Evolutionary conservation across 1,139 yeast species (phyloP).

Genomic region (Zygoascus hellenicus): DNA sequence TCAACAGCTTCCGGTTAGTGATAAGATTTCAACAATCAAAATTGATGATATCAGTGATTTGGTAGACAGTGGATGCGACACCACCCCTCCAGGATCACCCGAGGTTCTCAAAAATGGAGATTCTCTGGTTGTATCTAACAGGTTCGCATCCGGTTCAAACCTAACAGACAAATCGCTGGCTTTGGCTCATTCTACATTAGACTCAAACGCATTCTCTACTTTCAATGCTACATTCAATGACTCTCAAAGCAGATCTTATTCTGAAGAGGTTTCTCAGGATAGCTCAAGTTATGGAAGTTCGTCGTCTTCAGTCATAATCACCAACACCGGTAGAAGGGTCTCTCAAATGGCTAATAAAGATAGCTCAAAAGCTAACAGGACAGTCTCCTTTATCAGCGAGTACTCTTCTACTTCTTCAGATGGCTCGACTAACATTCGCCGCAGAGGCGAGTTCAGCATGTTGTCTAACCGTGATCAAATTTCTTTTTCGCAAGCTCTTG

Average conservation of each 20-base stretch:
- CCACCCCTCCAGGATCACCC: conserved; percentile 2
- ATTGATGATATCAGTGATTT: conserved; percentile 30
- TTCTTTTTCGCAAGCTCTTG: conserved; percentile 31
- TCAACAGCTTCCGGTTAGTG: conserved; percentile 2
- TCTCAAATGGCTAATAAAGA: background rate
- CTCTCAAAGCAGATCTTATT: too few species aligned
- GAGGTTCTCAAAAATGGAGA: background rate
- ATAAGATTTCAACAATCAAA: conserved; percentile 16
- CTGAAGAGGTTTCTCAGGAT: too few species aligned
- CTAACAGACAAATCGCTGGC: too few species aligned
- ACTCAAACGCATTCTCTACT: too few species aligned
- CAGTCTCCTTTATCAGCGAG: background rate
- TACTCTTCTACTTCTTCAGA: background rate
- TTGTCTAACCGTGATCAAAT: conserved; percentile 20
- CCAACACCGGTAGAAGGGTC: conserved; percentile 4
- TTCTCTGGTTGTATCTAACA: conserved; percentile 1
- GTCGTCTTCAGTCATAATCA: conserved; percentile 6
- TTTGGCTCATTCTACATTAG: too few species aligned
- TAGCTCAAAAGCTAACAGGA: too few species aligned
- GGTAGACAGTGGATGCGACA: background rate
- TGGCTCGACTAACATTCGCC: background rate
- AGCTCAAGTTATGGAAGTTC: background rate
- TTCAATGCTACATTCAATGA: too few species aligned
- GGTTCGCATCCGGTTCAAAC: too few species aligned
- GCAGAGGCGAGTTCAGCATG: conserved; percentile 16